Conservation (phyloP, 2,329 filamentous ascomycete species). For the Fusarium neocosmosporiellum region DNA sequence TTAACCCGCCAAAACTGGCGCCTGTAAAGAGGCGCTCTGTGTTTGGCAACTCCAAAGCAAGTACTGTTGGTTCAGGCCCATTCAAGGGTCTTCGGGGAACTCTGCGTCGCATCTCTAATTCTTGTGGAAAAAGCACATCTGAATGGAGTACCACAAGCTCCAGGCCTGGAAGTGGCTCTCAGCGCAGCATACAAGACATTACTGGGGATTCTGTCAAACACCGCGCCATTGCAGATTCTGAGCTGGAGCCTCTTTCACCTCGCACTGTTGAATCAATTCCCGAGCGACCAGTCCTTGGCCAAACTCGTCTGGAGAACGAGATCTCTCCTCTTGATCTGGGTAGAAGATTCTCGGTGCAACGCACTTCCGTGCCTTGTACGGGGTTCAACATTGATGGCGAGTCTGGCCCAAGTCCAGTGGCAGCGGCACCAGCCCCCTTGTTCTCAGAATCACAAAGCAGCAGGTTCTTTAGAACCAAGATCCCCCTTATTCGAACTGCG, state of each 20-base stretch:
- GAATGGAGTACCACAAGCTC: constrained; percentile 32
- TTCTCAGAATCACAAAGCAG: constrained; percentile 2
- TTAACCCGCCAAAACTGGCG: background rate
- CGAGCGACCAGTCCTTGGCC: constrained; percentile 4
- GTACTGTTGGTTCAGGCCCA: background rate
- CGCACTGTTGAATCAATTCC: constrained; percentile 14
- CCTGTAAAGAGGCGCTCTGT: background rate
- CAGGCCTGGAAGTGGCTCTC: background rate
- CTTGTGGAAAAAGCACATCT: constrained; percentile 29
- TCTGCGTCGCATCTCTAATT: constrained; percentile 35
- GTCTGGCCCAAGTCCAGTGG: constrained; percentile 5
- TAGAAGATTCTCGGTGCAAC: constrained; percentile 9
- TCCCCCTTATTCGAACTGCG: background rate
- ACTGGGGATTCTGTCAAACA: background rate
- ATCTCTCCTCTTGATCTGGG: constrained; percentile 21
- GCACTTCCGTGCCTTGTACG: background rate
- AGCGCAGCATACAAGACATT: background rate
- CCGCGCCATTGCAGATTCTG: background rate
- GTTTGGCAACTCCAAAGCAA: background rate
- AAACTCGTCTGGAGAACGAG: constrained; percentile 16
- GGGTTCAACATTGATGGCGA: constrained; percentile 41
- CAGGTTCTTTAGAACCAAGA: constrained; percentile 3
- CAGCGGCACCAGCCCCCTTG: constrained; percentile 5
- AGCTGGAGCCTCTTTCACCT: constrained; percentile 5
- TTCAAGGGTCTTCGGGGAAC: constrained; percentile 20